A percentile compares a stretch with the other conserved stretches of the same genome.
These are phyloP conservation scores for Beta macrorhiza DNA, from an alignment of 179 eudicot genomes.

Conservation along the genomic window DNA sequence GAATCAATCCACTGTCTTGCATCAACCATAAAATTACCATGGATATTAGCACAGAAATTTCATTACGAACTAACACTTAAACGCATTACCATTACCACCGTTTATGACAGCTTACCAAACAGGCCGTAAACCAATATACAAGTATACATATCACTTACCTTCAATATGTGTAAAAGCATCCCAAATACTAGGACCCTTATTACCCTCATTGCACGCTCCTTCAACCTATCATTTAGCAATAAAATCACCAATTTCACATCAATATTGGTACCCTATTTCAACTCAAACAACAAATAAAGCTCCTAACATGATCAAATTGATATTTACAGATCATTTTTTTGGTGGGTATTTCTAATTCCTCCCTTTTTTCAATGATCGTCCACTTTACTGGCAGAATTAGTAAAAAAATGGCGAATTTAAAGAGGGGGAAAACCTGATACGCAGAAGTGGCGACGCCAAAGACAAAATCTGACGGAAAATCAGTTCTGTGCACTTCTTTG, in stretches of 20 bases:
- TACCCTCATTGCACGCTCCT: conserved; percentile 70
- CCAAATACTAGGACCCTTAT: conserved; percentile 81
- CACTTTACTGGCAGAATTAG: neutral
- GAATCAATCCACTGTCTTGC: neutral
- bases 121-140: too few species aligned
- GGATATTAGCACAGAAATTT: too few species aligned
- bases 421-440: conserved; percentile 42
- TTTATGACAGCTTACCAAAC: too few species aligned
- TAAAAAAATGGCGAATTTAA: neutral
- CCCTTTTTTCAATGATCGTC: neutral
- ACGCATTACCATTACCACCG: too few species aligned
- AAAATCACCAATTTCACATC: neutral
- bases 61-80: too few species aligned
- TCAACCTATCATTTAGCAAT: conserved; percentile 55
- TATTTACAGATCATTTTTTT: neutral
- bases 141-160: conserved; percentile 32
- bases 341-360: neutral
- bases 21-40: neutral
- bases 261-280: neutral
- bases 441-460: conserved; percentile 78
- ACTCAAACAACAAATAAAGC: neutral
- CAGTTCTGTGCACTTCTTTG: conserved; percentile 35
- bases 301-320: neutral
- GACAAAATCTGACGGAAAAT: conserved; percentile 53
- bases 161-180: conserved; percentile 56